A percentile compares a stretch with the other conserved stretches of the same genome.
phyloP scores from a whole-genome alignment of 345 rosid species.

The Gossypium australe region DNA sequence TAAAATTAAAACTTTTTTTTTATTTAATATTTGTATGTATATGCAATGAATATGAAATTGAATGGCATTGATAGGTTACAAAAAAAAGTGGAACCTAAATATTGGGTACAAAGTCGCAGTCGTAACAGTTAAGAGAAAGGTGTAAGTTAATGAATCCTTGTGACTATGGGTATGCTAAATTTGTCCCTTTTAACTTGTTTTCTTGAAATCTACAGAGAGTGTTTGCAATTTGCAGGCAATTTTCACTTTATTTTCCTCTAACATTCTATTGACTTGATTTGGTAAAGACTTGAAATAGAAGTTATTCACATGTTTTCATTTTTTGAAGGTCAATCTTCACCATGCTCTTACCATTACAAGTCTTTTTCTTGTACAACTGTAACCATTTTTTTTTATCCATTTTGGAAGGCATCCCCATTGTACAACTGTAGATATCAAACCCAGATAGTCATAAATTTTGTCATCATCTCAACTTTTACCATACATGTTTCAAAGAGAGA shows the following conservation, averaged over 20 bases:
- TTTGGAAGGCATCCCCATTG: background rate
- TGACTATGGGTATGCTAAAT: background rate
- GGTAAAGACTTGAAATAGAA: background rate
- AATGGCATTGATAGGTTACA: too few species aligned
- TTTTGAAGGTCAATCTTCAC: background rate
- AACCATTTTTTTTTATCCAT: background rate
- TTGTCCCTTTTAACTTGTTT: background rate
- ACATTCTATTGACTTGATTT: background rate
- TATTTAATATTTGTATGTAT: too few species aligned
- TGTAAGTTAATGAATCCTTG: background rate
- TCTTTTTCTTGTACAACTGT: constrained; percentile 8
- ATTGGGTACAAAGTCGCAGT: background rate
- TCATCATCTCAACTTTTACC: background rate
- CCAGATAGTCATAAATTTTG: background rate
- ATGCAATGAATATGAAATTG: too few species aligned
- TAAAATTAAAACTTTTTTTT: too few species aligned
- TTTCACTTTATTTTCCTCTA: background rate
- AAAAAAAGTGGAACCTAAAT: too few species aligned
- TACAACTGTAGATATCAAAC: background rate
- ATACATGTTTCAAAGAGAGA: background rate
- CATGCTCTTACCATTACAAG: background rate
- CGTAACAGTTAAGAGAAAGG: background rate
- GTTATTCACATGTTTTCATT: background rate
- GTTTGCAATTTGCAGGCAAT: background rate
- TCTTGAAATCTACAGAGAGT: background rate